Evolutionary conservation across 345 rosid species (phyloP).

Genomic region (Fremontodendron californicum): DNA sequence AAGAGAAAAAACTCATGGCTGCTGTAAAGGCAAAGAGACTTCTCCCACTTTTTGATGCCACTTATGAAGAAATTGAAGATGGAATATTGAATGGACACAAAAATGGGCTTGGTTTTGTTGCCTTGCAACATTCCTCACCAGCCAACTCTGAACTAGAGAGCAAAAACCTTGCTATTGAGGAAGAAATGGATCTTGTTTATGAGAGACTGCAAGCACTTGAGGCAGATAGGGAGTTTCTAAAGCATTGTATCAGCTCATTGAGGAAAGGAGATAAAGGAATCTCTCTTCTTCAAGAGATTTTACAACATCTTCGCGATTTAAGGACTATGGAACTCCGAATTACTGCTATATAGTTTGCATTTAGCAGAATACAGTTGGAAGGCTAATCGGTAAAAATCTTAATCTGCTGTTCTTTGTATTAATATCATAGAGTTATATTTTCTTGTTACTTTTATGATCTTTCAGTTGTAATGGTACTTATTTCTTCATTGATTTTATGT

Average conservation of each 20-base stretch:
- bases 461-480: not conserved
- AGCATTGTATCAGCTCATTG: constrained; percentile 73
- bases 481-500: not conserved
- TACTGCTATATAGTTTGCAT: constrained; percentile 19
- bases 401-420: not conserved
- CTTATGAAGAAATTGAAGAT: constrained; percentile 52
- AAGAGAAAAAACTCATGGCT: constrained; percentile 26
- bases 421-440: not conserved
- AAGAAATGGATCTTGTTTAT: constrained; percentile 74
- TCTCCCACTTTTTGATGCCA: constrained; percentile 81
- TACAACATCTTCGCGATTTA: constrained; percentile 81
- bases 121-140: constrained; percentile 21
- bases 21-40: constrained; percentile 78
- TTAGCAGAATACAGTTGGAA: not conserved
- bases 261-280: constrained; percentile 89
- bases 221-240: constrained; percentile 87
- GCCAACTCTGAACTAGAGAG: constrained; percentile 30
- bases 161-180: constrained; percentile 48
- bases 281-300: constrained; percentile 69
- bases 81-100: constrained; percentile 34
- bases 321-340: constrained; percentile 51
- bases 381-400: constrained; percentile 28
- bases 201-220: constrained; percentile 87
- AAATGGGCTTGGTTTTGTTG: constrained; percentile 22
- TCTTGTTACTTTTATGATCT: not conserved